These are phyloP conservation scores for Drechslerella coelobrocha DNA, from an alignment of 2,329 filamentous ascomycete genomes.

Conservation along the genomic window DNA sequence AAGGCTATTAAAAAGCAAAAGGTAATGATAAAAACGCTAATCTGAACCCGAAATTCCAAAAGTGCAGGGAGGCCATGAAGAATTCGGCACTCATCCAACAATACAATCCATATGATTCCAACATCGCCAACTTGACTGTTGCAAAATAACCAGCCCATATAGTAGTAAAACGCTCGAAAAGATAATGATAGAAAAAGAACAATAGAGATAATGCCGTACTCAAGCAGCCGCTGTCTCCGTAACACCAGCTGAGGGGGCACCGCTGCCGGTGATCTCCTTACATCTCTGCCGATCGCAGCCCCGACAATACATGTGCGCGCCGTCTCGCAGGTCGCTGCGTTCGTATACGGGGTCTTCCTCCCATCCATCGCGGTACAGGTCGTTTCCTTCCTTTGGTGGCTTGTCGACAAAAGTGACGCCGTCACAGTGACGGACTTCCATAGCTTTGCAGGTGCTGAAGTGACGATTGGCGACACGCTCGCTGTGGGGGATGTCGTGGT, in stretches of 20 bases:
- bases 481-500: slow-evolving; percentile 43
- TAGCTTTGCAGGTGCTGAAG: slow-evolving; percentile 40
- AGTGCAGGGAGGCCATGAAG: background rate
- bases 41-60: too few species aligned
- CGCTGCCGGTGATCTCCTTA: slow-evolving; percentile 16
- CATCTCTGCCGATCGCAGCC: slow-evolving; percentile 28
- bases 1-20: too few species aligned
- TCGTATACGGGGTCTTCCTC: slow-evolving; percentile 27
- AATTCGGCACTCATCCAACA: too few species aligned
- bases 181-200: slow-evolving; percentile 1
- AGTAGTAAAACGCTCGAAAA: background rate
- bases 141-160: background rate
- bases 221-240: slow-evolving; percentile 9
- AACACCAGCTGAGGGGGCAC: background rate
- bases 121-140: too few species aligned
- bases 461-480: slow-evolving; percentile 42
- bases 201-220: slow-evolving; percentile 7
- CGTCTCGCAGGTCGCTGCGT: slow-evolving; percentile 30
- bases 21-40: too few species aligned
- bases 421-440: slow-evolving; percentile 44
- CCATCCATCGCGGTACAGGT: slow-evolving; percentile 40
- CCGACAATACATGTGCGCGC: slow-evolving; percentile 44
- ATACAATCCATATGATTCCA: too few species aligned
- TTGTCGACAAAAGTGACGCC: slow-evolving; percentile 32
- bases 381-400: slow-evolving; percentile 36